Evolutionary conservation across 2,329 filamentous ascomycete species (phyloP).

Genomic region (Phyllosticta paracitricarpa): DNA sequence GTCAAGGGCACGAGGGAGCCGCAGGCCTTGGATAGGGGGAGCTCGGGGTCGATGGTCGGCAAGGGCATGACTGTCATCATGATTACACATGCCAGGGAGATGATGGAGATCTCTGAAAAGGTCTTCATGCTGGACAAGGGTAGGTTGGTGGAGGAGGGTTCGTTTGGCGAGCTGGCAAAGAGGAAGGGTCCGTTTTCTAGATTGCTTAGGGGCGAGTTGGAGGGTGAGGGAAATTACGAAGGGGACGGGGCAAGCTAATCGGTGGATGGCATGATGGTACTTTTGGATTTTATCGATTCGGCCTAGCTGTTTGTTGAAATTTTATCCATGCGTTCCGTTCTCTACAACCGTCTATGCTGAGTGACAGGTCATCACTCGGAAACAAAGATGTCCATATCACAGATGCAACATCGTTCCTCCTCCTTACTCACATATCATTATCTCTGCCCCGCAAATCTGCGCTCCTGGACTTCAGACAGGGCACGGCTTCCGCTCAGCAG

Average conservation of each 20-base stretch:
- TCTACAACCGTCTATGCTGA: background rate
- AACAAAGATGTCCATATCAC: background rate
- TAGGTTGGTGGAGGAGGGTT: slow-evolving; percentile 55
- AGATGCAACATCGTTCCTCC: background rate
- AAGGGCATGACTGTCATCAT: slow-evolving; percentile 60
- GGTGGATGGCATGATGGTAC: background rate
- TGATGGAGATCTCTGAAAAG: slow-evolving; percentile 73
- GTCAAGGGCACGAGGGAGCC: slow-evolving; percentile 23
- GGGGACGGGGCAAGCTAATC: background rate
- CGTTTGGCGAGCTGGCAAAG: slow-evolving; percentile 49
- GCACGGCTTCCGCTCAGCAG: slow-evolving; percentile 85
- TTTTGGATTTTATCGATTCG: background rate
- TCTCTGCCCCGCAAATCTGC: slow-evolving; percentile 64
- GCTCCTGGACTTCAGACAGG: slow-evolving; percentile 82
- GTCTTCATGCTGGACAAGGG: slow-evolving; percentile 64
- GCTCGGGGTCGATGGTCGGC: background rate
- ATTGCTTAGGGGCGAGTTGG: slow-evolving; percentile 27
- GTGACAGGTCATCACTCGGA: background rate
- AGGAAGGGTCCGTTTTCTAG: slow-evolving; percentile 21
- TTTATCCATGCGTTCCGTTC: background rate
- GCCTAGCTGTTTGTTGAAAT: background rate
- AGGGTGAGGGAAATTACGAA: background rate
- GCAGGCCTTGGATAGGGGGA: background rate
- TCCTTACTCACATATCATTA: slow-evolving; percentile 21
- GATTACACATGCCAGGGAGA: slow-evolving; percentile 71